Evolutionary conservation across 192 early-diverging fungal genomes (phyloP).

Genomic region (Coemansia aciculifera): DNA sequence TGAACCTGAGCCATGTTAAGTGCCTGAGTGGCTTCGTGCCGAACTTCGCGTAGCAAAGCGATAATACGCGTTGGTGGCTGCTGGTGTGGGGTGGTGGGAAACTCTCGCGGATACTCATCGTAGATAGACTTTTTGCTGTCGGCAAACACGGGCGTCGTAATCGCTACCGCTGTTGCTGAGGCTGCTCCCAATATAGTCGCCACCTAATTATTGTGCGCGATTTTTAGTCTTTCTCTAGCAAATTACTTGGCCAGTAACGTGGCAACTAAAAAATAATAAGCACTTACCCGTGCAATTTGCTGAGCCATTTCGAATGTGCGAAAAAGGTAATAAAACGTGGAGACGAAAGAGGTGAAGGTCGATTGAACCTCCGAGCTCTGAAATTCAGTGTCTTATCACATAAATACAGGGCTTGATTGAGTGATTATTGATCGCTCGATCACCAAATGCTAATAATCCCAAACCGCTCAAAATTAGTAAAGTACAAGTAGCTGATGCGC

Average conservation of each 20-base stretch:
- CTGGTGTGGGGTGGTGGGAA: background rate
- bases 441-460: background rate
- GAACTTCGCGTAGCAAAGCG: conserved; percentile 3
- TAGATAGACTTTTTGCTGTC: conserved; percentile 48
- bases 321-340: background rate
- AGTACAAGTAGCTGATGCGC: background rate
- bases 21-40: background rate
- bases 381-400: background rate
- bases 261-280: background rate
- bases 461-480: background rate
- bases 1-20: background rate
- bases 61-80: conserved; percentile 19
- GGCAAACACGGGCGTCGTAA: background rate
- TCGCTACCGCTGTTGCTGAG: background rate
- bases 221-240: background rate
- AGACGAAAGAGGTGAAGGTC: background rate
- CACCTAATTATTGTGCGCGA: background rate
- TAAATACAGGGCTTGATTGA: background rate
- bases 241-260: background rate
- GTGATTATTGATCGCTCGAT: background rate
- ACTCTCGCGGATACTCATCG: conserved; percentile 15
- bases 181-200: background rate
- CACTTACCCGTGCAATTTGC: background rate
- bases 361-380: background rate
- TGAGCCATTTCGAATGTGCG: background rate